Evolutionary conservation across 1,284 basidiomycete species (phyloP), one percentile per base, ranked within the genome.

Genomic region (Fomitopsis schrenkii): DNA sequence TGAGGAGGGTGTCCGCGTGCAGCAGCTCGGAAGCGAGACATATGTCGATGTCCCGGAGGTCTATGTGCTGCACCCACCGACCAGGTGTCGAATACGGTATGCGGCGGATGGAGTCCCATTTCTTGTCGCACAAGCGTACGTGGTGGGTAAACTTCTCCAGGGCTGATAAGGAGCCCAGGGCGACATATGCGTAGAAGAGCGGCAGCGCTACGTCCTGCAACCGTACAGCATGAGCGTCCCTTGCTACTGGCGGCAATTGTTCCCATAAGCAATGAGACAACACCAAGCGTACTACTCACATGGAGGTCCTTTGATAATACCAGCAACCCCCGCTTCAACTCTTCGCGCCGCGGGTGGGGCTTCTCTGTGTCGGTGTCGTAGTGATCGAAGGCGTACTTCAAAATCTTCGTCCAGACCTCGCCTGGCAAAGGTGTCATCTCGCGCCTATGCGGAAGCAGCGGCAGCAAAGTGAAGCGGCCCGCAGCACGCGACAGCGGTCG

Each of bases 21-120:
- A 87, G 78, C 42, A 77, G 75, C 57, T 86, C 81, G 7, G 76
- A 72, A 58, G 77, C 76, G 28, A 80, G 76, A 46, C 69, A 69
- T 63, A 77, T 78, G 19, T 71, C 66, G 46, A 93, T 68, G 33
- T 76, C 74, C 6, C 88, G 86, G 17, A 95, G 74, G 71, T 94
- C 87, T 28, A 95, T 78, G 5, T 73, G 73, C 58, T 87, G 88
- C 3, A 95, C 84, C 89, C 91, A 94, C 69, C 93, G 83, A 30
- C 93, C 93, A 1, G 93, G 93, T 0, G 87, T 81, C 1, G 91
- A 94, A 70, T 89, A 90, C 0, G 90, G 90, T 68, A 93, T 93
- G 48, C 92, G 82, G 58, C 91, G 84, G 62, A 95, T 86, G 59
- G 91, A 91, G 67, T 93, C 91, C 93, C 93, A 95, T 69, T 83